These are phyloP conservation scores for Russula virescens DNA, from an alignment of 768 basidiomycete species.

Conservation along the genomic window DNA sequence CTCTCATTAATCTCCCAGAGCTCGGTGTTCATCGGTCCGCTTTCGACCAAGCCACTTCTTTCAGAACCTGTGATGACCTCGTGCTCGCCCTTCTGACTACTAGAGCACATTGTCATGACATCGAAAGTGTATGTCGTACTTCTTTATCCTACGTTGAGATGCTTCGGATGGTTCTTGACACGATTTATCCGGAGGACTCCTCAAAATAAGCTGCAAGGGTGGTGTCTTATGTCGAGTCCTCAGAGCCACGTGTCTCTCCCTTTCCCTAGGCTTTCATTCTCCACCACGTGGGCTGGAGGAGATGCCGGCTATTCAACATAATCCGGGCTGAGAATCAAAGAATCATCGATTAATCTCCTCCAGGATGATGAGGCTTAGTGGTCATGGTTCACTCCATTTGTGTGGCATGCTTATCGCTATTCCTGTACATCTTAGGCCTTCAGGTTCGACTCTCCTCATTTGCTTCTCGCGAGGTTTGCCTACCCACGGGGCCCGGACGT, in stretches of 20 bases:
- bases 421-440: not conserved
- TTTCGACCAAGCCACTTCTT: not conserved
- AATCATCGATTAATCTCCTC: not conserved
- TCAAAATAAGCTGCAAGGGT: not conserved
- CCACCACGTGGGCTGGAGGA: not conserved
- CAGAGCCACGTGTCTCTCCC: not conserved
- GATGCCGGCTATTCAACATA: not conserved
- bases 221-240: not conserved
- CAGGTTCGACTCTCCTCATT: not conserved
- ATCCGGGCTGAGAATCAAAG: not conserved
- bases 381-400: not conserved
- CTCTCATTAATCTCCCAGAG: not conserved
- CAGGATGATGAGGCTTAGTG: not conserved
- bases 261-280: not conserved
- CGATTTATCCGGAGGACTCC: not conserved
- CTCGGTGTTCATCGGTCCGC: not conserved
- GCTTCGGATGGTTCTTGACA: not conserved
- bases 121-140: not conserved
- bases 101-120: not conserved
- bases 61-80: not conserved
- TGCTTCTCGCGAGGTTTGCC: not conserved
- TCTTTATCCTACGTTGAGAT: not conserved
- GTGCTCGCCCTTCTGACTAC: slow-evolving; percentile 9
- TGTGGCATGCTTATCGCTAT: not conserved
- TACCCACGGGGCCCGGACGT: not conserved